Base-by-base conservation (phyloP, 345 rosid genomes). In the Dovyalis caffra region DNA sequence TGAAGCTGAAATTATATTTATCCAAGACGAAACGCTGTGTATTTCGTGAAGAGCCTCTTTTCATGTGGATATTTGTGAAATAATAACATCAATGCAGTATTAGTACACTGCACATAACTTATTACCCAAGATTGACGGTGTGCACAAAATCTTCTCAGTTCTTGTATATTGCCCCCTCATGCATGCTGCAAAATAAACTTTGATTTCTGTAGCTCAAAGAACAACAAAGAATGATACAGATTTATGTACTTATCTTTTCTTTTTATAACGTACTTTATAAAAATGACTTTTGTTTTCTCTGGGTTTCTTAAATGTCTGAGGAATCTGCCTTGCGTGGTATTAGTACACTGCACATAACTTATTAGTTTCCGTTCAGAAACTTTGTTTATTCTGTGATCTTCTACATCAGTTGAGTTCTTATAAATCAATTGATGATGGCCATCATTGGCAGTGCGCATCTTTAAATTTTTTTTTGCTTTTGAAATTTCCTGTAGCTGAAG, bases 1-100 rank as follows among this genome's bases (percentile, higher is more conserved):
- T 74, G 75, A 69, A 53, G 96, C 97, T 26, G 89, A 90, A 75
- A 84, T 95, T 75, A 1, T 86, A 66, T 90, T 91, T 80, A 75
- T 81, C 77, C 87, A 81, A 85, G 91, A 89, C 64, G 90, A 83
- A 82, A 72, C 68, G 74, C 53, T 23, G 3, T 68, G 57, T 33
- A 2, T 65, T 16, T 34, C 71, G 11, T 73, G 35, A 73, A 32
- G 58, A 74, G 20, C 70, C 43, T 40, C 31, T 18, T 25, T 29
- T 69, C 28, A 34, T 26, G 49, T 29, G 33, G 61, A 63, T 45
- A 32, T 28, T 45, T 63, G 31, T 21, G 62, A 51, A 9, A 60
- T 25, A 34, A 28, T 25, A 20, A 51, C 29, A 49, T 69, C 43
- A 51, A 32, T 51, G 11, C 57, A 8, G 51, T 11, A 14, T 25